These are phyloP conservation scores for Eragrostis curvula DNA, from an alignment of 176 grass and related monocot genomes.

Conservation along the genomic window DNA sequence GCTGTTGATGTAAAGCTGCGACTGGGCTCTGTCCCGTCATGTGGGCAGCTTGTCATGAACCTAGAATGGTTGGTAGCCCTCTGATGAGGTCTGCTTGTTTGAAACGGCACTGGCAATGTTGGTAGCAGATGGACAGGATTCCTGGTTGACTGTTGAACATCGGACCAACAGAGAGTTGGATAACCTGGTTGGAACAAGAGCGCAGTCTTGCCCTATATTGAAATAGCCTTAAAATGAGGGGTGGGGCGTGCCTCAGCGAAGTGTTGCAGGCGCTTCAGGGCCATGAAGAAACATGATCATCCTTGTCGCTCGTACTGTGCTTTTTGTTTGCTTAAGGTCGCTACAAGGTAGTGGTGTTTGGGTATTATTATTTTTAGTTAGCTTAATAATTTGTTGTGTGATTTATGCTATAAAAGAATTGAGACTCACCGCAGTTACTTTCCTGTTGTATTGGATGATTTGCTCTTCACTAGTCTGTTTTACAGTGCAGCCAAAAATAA, in stretches of 20 bases:
- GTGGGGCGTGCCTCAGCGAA: background rate
- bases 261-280: background rate
- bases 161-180: background rate
- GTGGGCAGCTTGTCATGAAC: background rate
- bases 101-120: background rate
- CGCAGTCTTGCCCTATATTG: background rate
- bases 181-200: background rate
- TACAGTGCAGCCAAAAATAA: too few species aligned
- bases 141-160: background rate
- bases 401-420: background rate
- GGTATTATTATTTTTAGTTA: too few species aligned
- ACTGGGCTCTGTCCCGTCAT: background rate
- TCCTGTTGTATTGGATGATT: too few species aligned
- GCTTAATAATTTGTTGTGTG: too few species aligned
- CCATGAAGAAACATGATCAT: background rate
- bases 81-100: background rate
- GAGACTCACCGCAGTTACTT: too few species aligned
- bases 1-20: conserved; percentile 1
- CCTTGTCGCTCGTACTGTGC: background rate
- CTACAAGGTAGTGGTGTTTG: background rate
- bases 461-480: too few species aligned
- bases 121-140: background rate
- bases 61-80: background rate
- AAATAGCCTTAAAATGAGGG: background rate
- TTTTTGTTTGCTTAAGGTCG: background rate